Base-by-base conservation (phyloP, 345 rosid genomes). In the Mercurialis annua region DNA sequence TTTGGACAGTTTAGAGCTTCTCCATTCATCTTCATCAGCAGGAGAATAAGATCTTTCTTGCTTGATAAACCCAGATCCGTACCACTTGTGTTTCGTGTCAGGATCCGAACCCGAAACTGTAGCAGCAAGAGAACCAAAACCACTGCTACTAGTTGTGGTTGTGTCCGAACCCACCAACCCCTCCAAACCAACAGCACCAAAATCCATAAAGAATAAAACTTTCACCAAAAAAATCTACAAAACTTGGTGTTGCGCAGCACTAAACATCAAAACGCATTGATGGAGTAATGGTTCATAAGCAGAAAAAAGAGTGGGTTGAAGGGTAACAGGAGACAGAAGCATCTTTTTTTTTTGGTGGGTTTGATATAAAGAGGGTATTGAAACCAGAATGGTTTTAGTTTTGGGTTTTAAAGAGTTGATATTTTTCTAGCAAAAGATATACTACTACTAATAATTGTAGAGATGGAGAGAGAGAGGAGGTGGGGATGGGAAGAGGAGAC, bases 21-120 rank as follows among this genome's bases (percentile, higher is more conserved):
- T 81, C 87, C 88, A 81, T 40, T 78, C 84, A 62, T 81, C 83
- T 38, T 76, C 83, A 30, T 76, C 81, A 30, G 27, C 65, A 8
- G 65, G 62, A 17, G 66, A 56, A 9, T 52, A 60, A 47, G 87
- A 69, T 75, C 82, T 82, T 56, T 77, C 82, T 49, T 82, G 90
- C 83, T 76, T 87, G 72, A 80, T 74, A 26, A 81, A 75, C 70
- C 88, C 90, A 69, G 88, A 85, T 79, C 87, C 87, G 78, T 80
- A 80, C 82, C 70, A 67, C 71, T 73, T 83, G 49, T 72, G 82
- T 62, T 81, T 85, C 46, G 77, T 65, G 59, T 73, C 83, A 80
- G 84, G 79, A 85, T 85, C 86, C 59, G 86, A 80, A 64, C 53
- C 48, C 69, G 44, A 8, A 40, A 14, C 44, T 34, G 40, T 9